Evolutionary conservation across 192 early-diverging fungal species (phyloP), one percentile per base, ranked within the genome.

Genomic region (Entomortierella chlamydospora): DNA sequence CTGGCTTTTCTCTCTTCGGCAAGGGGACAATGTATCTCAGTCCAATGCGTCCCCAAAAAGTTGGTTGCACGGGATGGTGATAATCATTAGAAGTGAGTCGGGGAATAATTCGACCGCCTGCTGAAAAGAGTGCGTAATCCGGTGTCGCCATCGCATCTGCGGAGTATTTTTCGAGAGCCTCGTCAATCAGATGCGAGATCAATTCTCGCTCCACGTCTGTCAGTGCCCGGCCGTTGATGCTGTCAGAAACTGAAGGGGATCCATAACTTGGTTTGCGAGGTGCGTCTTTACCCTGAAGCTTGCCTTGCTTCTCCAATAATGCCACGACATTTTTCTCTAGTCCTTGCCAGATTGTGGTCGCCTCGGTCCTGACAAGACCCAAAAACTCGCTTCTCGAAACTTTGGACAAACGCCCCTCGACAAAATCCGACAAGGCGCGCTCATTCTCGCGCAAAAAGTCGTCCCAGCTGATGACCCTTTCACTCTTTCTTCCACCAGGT

Each of bases 61-160:
- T 72, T 1, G 58, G 60, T 4, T 55, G 34, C 10, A 64, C 61
- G 0, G 65, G 66, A 41, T 79, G 83, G 59, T 82, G 78, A 61
- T 86, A 90, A 1, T 90, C 88, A 29, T 74, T 61, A 9, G 88
- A 91, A n/a, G 92, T 94, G 2, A 91, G 83, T 0, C 61, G 57
- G 15, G 86, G 85, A 29, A 94, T 83, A 43, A 92, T 85, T 20
- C 88, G 86, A 20, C 89, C 89, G 0, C 93, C 93, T 7, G 86
- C 86, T 20, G 90, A 84, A 26, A 73, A 81, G 34, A 92, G 78
- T 0, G 93, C 93, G 86, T 88, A 94, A 74, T 94, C 93, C 1
- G 91, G 83, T 61, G 83, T 85, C 45, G 84, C 89, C 29, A 91
- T 54, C 1, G 67, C 73, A 43, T 88, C 85, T 43, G 87, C 86